Evolutionary conservation across 2,329 filamentous ascomycete genomes (phyloP), one percentile per base, ranked within the genome.

Genomic region (Rutstroemia sydowiana): DNA sequence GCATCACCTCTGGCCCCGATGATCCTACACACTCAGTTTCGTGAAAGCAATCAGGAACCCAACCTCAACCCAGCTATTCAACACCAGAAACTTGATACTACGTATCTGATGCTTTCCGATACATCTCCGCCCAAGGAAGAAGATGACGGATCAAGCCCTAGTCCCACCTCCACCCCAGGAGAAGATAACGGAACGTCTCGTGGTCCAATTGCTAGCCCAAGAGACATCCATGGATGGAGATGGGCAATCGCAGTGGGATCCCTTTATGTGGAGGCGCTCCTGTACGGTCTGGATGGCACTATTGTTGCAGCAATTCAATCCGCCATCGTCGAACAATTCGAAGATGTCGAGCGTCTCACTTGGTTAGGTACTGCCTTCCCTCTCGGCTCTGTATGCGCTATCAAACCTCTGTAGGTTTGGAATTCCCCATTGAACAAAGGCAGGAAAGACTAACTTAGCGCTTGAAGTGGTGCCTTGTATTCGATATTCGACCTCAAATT

Each of bases 281-380:
- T 75, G 3, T 73, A 75, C 55, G 67, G 68, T 10, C 63, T 73
- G 21, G 72, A 74, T 63, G 75, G 70, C 41, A 79, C 75, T 3
- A 74, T 79, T 45, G 69, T 72, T 2, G 74, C 74, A 23, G 70
- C 74, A 57, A 65, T 77, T 10, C 71, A 75, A 49, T 68, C 66
- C 61, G 41, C 42, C 7, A 67, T 74, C 21, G 55, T 70, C 23
- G 60, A 66, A 18, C 52, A 55, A 0, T 70, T 72, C 18, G 61
- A 62, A 14, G 54, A 68, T 1, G 54, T 69, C 41, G 58, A 66
- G 5, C 63, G 68, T 39, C 60, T 74, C 4, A 59, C 66, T 7
- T 75, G 71, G 71, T 56, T 73, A 10, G 62, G 62, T 9, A 61
- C 63, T 2, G 66, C 61, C 1, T 70, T 75, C 46, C 58, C 68